phyloP scores from a whole-genome alignment of 331 rosid genomes.

The Erythrophleum ivorense region DNA sequence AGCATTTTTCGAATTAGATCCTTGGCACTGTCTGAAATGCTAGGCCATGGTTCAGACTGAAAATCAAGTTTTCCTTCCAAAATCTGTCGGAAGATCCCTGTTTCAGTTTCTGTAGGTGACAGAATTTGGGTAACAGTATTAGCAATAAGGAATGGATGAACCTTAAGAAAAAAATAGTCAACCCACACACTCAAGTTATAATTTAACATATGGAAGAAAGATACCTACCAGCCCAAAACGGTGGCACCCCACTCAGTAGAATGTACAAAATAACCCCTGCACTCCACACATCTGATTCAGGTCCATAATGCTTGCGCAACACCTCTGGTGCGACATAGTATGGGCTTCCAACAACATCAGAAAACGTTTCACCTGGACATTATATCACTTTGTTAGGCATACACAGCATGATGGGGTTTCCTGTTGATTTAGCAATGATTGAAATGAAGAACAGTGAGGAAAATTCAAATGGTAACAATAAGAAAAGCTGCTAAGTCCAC shows the following conservation, averaged over 20 bases:
- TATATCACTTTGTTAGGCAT: constrained; percentile 29
- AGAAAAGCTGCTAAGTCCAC: constrained; percentile 22
- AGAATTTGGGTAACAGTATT: constrained; percentile 31
- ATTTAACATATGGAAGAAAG: constrained; percentile 33
- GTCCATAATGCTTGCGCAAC: constrained; percentile 64
- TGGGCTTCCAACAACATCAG: constrained; percentile 72
- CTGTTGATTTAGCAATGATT: constrained; percentile 10
- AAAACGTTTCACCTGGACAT: constrained; percentile 58
- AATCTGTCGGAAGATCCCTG: constrained; percentile 65
- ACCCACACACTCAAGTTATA: constrained; percentile 14
- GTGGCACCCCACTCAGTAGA: constrained; percentile 70
- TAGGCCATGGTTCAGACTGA: constrained; percentile 71
- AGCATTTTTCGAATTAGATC: constrained; percentile 66
- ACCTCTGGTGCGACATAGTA: constrained; percentile 80
- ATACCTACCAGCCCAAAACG: constrained; percentile 70
- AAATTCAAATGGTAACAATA: background rate
- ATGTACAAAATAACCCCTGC: constrained; percentile 70
- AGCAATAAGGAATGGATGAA: constrained; percentile 10
- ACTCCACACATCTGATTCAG: constrained; percentile 74
- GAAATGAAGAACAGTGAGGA: constrained; percentile 6
- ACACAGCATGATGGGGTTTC: constrained; percentile 21
- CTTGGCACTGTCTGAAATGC: constrained; percentile 65
- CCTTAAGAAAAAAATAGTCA: constrained; percentile 15
- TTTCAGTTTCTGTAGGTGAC: constrained; percentile 54
- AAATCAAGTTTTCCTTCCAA: constrained; percentile 60